A percentile compares a stretch with the other conserved stretches of the same genome.
Conservation (phyloP, 2,329 filamentous ascomycete species). For the Botrytis fabae region DNA sequence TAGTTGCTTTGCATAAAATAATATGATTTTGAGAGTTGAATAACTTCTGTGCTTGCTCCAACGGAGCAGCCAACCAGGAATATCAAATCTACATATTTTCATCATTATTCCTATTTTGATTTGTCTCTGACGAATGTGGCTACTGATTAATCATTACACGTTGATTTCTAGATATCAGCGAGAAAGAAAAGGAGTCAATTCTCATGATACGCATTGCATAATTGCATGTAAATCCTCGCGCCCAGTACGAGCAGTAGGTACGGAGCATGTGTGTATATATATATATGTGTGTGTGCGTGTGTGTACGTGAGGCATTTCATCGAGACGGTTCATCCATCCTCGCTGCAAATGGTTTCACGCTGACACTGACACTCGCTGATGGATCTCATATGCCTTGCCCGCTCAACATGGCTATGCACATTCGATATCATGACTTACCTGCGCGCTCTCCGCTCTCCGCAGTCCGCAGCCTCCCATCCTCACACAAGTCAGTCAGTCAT, state of each 20-base stretch:
- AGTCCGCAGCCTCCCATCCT: background rate
- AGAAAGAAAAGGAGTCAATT: background rate
- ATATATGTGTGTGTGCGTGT: background rate
- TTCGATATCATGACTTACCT: background rate
- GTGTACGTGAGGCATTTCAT: background rate
- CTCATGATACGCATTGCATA: background rate
- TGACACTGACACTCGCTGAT: background rate
- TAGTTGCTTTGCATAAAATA: conserved; percentile 31
- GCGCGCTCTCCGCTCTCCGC: background rate
- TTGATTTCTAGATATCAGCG: background rate
- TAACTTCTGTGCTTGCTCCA: conserved; percentile 24
- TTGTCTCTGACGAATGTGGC: conserved; percentile 17
- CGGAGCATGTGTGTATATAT: background rate
- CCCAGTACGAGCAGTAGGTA: background rate
- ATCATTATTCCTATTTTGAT: conserved; percentile 23
- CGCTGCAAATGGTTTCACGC: background rate
- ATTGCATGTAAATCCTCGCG: background rate
- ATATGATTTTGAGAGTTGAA: conserved; percentile 21
- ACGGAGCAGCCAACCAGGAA: conserved; percentile 2
- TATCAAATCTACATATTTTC: conserved; percentile 18
- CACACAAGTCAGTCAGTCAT: background rate
- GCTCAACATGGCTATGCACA: background rate
- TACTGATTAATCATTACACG: background rate
- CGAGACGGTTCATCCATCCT: background rate
- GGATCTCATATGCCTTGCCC: background rate